Evolutionary conservation across 148 eudicot species (phyloP), one percentile per base, ranked within the genome.

Genomic region (Camellia granthamiana): DNA sequence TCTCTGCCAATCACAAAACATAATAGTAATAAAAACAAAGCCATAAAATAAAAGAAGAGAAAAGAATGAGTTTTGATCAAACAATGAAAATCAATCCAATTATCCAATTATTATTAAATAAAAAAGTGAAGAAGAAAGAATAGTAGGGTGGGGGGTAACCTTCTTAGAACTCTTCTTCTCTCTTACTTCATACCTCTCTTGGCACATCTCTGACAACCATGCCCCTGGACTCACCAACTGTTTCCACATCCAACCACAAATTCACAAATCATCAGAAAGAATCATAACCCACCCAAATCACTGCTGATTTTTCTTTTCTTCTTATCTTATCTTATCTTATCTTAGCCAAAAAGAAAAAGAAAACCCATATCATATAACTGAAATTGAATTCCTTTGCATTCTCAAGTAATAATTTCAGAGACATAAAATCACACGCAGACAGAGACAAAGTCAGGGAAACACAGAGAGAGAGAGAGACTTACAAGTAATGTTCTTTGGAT

Each of bases 171-270:
- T 84, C 86, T 90, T 91, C 83, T 86, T 91, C 90, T 91, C 95
- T 66, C 92, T 87, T 19, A 91, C 93, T 86, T 91, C 95, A 73
- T 91, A 91, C 81, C 95, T 86, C 78, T 91, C 93, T 61, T 84
- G 90, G 75, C 88, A 87, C 78, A 91, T 64, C 60, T 91, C 95
- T 6, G 88, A 77, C 51, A 91, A 78, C 95, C 95, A 91, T 73
- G 88, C 88, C 41, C 95, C 93, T 41, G 93, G 95, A 83, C 90
- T 88, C 77, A 91, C 92, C 84, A 88, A 84, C 93, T 91, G 83
- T 80, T 77, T 52, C 69, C 41, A 7, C 6, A 46, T 30, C 38
- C 52, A 16, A 16, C 19, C 12, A 74, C 15, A 30, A 56, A 70
- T 14, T 16, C 16, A 18, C 6, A 60, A 60, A 60, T 60, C 64